Evolutionary conservation across 2,329 filamentous ascomycete species (phyloP), one percentile per base, ranked within the genome.

Genomic region (Apiospora koreana): DNA sequence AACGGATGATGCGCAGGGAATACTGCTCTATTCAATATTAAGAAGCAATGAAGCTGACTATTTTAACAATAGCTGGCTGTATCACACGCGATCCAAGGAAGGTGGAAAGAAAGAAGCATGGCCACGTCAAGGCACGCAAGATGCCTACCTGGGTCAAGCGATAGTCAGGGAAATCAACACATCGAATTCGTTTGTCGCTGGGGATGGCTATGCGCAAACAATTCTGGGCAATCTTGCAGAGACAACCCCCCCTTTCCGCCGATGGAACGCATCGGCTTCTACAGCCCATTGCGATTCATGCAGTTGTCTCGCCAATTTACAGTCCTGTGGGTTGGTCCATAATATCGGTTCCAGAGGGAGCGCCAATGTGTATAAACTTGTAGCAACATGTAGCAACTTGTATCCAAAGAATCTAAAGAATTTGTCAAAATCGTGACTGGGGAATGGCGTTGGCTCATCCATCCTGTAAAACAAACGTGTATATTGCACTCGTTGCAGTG

Each of bases 81-180:
- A 89, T 99, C 74, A 97, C 95, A 68, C 92, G 95, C 79, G 95
- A 99, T 85, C 89, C 92, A 70, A 94, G 95, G 84, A 91, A 87
- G 79, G 97, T 99, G 75, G 96, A 99, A 85, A 95, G 96, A 81
- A 99, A 99, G 91, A 98, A 99, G 89, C 90, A 94, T 70, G 97
- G 96, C 76, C 94, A 94, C 79, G 83, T 97, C 84, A 99, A 99
- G 88, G 95, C 96, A 71, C 93, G 96, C 84, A 99, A 99, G 91
- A 97, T 93, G 90, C 95, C 95, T 72, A 89, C 96, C 77, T 99
- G 97, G 96, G 95, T 98, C 87, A 98, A 98, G 90, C 84, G 88
- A 84, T 90, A 86, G 73, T 69, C 9, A 67, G 70, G 48, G n/a
- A 45, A 46, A 65, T 23, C 7, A 68, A 38, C 48, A 45, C 58